A percentile compares a stretch with the other conserved stretches of the same genome.
phyloP scores from a whole-genome alignment of 305 asterid genomes.

The Fraxinus dipetala region DNA sequence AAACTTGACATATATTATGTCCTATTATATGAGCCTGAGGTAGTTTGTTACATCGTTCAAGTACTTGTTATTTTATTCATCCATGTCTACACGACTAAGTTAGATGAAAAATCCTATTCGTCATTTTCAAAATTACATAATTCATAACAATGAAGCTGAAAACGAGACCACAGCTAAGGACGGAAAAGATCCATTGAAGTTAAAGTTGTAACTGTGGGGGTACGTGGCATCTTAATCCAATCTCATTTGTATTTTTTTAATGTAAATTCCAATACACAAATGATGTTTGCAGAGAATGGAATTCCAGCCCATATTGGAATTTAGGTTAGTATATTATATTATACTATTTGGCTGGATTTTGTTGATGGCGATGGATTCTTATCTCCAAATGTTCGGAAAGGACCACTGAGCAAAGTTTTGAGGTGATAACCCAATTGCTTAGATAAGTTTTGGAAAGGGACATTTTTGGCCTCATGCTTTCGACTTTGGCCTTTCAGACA shows the following conservation, averaged over 20 bases:
- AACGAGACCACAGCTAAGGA: not conserved
- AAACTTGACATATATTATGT: not conserved
- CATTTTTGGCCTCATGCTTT: constrained; percentile 29
- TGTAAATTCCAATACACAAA: constrained; percentile 23
- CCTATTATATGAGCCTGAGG: not conserved
- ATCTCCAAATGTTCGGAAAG: constrained; percentile 24
- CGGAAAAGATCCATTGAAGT: constrained; percentile 30
- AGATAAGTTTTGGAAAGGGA: not conserved
- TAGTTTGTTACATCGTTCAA: not conserved
- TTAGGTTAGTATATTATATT: not conserved
- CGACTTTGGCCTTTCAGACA: constrained; percentile 56
- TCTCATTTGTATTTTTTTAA: not conserved
- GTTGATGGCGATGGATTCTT: not conserved
- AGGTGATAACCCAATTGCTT: constrained; percentile 5
- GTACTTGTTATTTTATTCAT: not conserved
- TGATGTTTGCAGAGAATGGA: constrained; percentile 19
- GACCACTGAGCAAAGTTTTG: constrained; percentile 25
- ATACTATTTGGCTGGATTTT: not conserved
- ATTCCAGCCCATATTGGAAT: constrained; percentile 20
- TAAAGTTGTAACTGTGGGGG: not conserved
- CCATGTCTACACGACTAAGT: not conserved
- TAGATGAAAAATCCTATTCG: not conserved
- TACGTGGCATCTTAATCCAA: constrained; percentile 38
- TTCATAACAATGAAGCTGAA: constrained; percentile 8
- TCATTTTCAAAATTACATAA: not conserved